Evolutionary conservation across 495 filamentous ascomycete genomes (phyloP), one percentile per base, ranked within the genome.

Genomic region (Hypoxylon cercidicola): DNA sequence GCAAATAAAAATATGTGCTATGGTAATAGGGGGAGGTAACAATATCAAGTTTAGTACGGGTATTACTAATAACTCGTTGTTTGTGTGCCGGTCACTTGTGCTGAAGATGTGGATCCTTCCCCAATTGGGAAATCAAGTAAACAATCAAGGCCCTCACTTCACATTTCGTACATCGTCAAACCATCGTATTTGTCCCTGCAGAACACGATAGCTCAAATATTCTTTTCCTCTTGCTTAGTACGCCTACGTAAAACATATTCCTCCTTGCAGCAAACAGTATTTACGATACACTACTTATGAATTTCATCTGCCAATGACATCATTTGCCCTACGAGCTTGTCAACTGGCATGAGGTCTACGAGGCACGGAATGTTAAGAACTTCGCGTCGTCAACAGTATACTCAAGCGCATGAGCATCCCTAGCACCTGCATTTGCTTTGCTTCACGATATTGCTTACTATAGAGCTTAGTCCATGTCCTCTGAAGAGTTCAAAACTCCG

Each of bases 41-140:
- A 34, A 8, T 49, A 21, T 55, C 18, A 49, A 43, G 46, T 61
- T 57, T 32, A 56, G n/a, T n/a, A n/a, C n/a, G 21, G 32, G 43
- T 25, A 34, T 39, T 28, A 28, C 25, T 28, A 28, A 28, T 3
- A 28, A 28, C 7, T 7, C 25, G 7, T 28, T 7, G 25, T 28
- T 28, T 28, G 25, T 28, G 25, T 7, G 25, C 25, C 25, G 3
- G 25, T n/a, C n/a, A n/a, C n/a, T n/a, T n/a, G n/a, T n/a, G n/a
- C n/a, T 28, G 25, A 28, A 28, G 25, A 28, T 28, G 25, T 28
- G 25, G 25, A 7, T 7, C 25, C 3, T 28, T 3, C 7, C 71
- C 59, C 20, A 32, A 65, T 69, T 39, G 32, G 57, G 71, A 51
- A 73, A 60, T 59, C 16, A 74, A 69, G 68, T 74, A 74, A 74